Conservation (phyloP, 2,329 filamentous ascomycete genomes). For the Tympanopsis confertula region DNA sequence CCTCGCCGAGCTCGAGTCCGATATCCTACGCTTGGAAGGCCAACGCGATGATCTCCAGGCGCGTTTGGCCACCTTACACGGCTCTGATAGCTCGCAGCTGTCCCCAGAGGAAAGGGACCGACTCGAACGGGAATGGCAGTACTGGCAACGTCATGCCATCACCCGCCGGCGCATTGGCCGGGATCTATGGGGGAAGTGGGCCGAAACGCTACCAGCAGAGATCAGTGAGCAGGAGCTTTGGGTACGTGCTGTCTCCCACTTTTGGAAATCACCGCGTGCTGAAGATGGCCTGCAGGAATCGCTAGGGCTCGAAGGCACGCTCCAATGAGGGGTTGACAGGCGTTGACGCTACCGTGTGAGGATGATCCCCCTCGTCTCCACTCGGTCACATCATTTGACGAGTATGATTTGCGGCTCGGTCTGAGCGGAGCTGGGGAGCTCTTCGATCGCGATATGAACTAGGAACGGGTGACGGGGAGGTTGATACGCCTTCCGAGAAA, state of each 20-base stretch:
- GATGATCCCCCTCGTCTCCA: no score
- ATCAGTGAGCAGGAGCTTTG: not conserved
- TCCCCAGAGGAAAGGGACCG: not conserved
- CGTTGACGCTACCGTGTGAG: conserved; percentile 4
- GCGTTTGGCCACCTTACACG: not conserved
- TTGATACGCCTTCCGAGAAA: no score
- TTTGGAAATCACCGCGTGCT: conserved; percentile 1
- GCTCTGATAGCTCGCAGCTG: not conserved
- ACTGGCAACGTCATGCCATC: not conserved
- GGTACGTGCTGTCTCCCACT: not conserved
- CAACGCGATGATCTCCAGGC: not conserved
- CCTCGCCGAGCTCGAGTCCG: not conserved
- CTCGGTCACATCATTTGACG: no score
- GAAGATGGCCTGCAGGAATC: conserved; percentile 13
- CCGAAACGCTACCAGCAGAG: not conserved
- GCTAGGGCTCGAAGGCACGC: conserved; percentile 20
- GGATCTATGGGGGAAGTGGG: not conserved
- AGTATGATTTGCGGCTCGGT: no score
- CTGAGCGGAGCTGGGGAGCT: no score
- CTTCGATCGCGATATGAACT: no score
- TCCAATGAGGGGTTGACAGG: conserved; percentile 10
- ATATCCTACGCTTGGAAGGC: not conserved
- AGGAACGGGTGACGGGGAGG: no score
- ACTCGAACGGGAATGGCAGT: not conserved
- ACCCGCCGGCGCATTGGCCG: not conserved